Conservation (phyloP, 805 yeast genomes). For the Tetrapisispora taiwanensis region DNA sequence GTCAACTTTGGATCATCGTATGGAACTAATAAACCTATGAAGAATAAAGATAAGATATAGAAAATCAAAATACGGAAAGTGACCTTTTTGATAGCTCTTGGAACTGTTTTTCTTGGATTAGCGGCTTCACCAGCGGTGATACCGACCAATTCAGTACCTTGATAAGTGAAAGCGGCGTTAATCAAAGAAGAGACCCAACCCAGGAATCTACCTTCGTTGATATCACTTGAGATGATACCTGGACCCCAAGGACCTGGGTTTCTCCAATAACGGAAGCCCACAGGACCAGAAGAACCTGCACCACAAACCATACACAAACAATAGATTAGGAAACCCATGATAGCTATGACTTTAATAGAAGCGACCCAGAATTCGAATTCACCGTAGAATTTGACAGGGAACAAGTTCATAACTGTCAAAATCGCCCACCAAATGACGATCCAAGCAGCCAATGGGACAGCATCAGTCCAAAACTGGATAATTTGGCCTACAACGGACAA, state of each 20-base stretch:
- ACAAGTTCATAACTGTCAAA: slow-evolving; percentile 43
- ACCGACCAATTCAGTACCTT: slow-evolving; percentile 71
- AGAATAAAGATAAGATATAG: slow-evolving; percentile 54
- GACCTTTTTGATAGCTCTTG: slow-evolving; percentile 62
- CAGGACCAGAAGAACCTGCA: slow-evolving; percentile 58
- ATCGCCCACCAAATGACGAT: slow-evolving; percentile 55
- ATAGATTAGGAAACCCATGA: slow-evolving; percentile 59
- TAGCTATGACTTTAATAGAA: slow-evolving; percentile 53
- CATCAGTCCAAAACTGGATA: slow-evolving; percentile 52
- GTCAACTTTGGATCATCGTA: slow-evolving; percentile 47
- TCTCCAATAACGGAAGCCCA: slow-evolving; percentile 76
- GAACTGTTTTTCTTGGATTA: slow-evolving; percentile 61
- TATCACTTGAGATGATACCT: slow-evolving; percentile 42
- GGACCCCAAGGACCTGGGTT: slow-evolving; percentile 70
- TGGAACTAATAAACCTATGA: slow-evolving; percentile 64
- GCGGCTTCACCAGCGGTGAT: slow-evolving; percentile 65
- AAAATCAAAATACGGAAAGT: slow-evolving; percentile 55
- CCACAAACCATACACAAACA: slow-evolving; percentile 67
- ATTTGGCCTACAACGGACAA: slow-evolving; percentile 63
- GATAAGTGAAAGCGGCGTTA: slow-evolving; percentile 71
- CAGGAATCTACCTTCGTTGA: slow-evolving; percentile 47
- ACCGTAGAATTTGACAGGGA: slow-evolving; percentile 64
- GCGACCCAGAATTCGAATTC: slow-evolving; percentile 73
- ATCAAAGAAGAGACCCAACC: slow-evolving; percentile 64
- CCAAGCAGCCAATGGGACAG: slow-evolving; percentile 67